These are phyloP conservation scores for Heracleum sosnowskyi DNA, from an alignment of 129 eudicot genomes.

Conservation along the genomic window DNA sequence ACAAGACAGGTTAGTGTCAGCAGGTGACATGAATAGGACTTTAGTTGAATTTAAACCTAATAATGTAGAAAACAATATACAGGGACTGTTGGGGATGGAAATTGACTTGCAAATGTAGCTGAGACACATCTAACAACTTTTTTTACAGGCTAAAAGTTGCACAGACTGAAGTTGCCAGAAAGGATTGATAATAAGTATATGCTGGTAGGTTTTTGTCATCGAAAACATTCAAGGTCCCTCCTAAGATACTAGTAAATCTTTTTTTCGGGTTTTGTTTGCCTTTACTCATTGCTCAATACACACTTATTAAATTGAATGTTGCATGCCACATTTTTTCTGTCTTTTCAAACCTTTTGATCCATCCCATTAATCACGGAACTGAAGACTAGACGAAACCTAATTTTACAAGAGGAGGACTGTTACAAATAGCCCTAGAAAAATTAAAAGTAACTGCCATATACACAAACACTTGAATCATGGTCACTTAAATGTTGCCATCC, in stretches of 20 bases:
- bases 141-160: not conserved
- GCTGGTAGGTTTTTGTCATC: not conserved
- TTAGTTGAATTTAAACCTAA: not conserved
- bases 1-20: not conserved
- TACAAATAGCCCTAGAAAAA: not conserved
- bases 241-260: not conserved
- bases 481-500: no score
- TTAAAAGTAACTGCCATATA: no score
- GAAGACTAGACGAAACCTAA: not conserved
- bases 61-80: not conserved
- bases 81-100: conserved; percentile 6
- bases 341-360: not conserved
- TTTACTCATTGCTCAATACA: not conserved
- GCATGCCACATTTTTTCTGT: not conserved
- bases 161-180: not conserved
- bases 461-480: no score
- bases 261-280: no score
- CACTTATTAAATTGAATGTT: not conserved
- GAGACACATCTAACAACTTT: not conserved
- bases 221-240: conserved; percentile 5
- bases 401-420: not conserved
- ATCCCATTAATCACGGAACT: not conserved
- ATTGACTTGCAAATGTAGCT: not conserved
- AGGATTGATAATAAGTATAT: not conserved
- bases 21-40: not conserved